Conservation (phyloP, 192 early-diverging fungal genomes). For the Anaeromyces robustus region DNA sequence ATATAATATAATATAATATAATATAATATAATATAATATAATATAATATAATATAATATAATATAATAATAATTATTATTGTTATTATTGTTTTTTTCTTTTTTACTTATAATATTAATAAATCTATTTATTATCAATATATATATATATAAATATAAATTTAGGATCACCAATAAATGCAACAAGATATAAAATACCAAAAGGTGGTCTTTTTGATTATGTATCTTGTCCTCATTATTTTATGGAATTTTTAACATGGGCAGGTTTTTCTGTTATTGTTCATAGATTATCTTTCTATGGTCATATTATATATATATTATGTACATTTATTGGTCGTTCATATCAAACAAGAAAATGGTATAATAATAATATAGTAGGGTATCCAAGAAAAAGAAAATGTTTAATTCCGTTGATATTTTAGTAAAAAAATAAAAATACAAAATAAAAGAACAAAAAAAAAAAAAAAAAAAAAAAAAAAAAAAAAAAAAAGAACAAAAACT, state of each 20-base stretch:
- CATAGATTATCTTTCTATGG: neutral
- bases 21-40: no score
- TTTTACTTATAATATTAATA: no score
- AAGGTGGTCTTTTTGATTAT: neutral
- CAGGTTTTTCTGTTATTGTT: neutral
- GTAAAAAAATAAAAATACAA: neutral
- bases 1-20: no score
- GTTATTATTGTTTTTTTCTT: no score
- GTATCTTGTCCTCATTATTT: neutral
- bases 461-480: no score
- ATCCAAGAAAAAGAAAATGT: neutral
- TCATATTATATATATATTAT: neutral
- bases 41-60: no score
- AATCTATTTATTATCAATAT: no score
- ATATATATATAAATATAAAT: neutral
- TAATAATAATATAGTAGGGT: neutral
- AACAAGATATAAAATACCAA: neutral
- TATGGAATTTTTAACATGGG: neutral
- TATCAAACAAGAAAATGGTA: neutral
- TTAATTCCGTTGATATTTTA: neutral
- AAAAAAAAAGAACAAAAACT: no score
- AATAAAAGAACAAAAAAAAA: no score
- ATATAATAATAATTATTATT: no score
- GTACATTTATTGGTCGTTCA: neutral
- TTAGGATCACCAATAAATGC: neutral